Conservation (phyloP, 495 filamentous ascomycete species). For the Penicillium lagena region DNA sequence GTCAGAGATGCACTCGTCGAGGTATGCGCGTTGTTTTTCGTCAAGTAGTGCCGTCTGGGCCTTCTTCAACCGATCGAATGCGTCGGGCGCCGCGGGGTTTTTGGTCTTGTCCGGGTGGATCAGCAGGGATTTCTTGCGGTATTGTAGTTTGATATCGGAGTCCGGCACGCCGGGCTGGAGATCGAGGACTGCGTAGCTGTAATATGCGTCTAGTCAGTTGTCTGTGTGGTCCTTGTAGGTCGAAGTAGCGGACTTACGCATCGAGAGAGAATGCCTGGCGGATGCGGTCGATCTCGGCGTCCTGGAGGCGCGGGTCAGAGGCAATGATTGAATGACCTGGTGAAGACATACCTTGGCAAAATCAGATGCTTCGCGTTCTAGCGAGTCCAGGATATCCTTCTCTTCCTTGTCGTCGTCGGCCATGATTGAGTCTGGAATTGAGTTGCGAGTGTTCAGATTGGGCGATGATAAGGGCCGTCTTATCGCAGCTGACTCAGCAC, state of each 20-base stretch:
- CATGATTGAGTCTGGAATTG: conserved; percentile 11
- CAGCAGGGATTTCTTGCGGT: conserved; percentile 92
- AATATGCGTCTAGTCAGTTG: too few relatives aligned
- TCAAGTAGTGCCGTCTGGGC: conserved; percentile 88
- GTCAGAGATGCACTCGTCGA: conserved; percentile 94
- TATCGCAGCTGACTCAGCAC: conserved; percentile 6
- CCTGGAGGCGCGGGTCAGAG: conserved; percentile 43
- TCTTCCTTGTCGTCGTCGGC: conserved; percentile 67
- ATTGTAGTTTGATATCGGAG: conserved; percentile 88
- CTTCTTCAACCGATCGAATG: conserved; percentile 95
- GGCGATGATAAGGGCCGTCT: background rate
- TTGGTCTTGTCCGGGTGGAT: conserved; percentile 98
- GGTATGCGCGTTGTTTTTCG: conserved; percentile 76
- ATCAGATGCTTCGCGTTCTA: conserved; percentile 84
- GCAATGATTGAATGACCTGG: background rate
- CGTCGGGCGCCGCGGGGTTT: conserved; percentile 86
- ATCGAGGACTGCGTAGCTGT: conserved; percentile 86
- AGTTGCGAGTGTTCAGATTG: too few relatives aligned
- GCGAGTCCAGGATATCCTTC: conserved; percentile 72
- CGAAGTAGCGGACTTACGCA: conserved; percentile 51
- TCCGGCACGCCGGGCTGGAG: conserved; percentile 93
- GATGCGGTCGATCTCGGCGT: conserved; percentile 94
- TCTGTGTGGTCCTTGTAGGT: background rate
- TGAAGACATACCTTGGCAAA: conserved; percentile 65
- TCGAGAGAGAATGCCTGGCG: conserved; percentile 83